These are phyloP conservation scores for Wickerhamomyces silvicola DNA, from an alignment of 805 yeast genomes.

Conservation along the genomic window DNA sequence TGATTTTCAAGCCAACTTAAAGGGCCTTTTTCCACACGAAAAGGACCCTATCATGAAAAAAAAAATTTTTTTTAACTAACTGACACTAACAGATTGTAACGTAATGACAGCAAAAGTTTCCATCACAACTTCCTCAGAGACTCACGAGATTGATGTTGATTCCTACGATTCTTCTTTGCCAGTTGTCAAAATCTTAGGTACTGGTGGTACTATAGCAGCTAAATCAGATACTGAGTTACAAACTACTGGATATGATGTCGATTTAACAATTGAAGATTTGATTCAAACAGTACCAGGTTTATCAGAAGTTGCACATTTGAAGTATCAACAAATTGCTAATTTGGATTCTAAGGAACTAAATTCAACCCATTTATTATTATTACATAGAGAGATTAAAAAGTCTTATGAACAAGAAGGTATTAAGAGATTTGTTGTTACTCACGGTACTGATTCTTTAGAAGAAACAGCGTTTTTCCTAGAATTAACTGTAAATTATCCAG, in stretches of 20 bases:
- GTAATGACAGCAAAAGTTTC: conserved; percentile 11
- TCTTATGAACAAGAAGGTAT: conserved; percentile 36
- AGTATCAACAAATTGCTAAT: conserved; percentile 57
- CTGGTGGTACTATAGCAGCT: conserved; percentile 59
- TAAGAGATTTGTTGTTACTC: conserved; percentile 62
- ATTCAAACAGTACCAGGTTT: conserved; percentile 53
- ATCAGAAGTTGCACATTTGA: conserved; percentile 48
- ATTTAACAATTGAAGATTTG: conserved; percentile 46
- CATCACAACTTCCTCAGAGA: conserved; percentile 20
- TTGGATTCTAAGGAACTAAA: conserved; percentile 58
- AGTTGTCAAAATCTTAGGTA: conserved; percentile 44
- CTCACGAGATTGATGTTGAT: conserved; percentile 22
- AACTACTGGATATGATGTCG: conserved; percentile 52
- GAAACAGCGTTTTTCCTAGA: conserved; percentile 65
- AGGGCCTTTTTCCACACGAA: too few relatives aligned
- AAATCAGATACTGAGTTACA: conserved; percentile 40
- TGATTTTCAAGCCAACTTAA: conserved; percentile 6
- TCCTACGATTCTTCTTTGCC: conserved; percentile 16
- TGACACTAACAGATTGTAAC: conserved; percentile 1
- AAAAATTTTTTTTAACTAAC: too few relatives aligned
- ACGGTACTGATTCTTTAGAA: conserved; percentile 66
- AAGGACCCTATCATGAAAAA: too few relatives aligned
- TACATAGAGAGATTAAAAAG: conserved; percentile 41
- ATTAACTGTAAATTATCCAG: conserved; percentile 35
- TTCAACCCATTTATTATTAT: conserved; percentile 36